phyloP scores from a whole-genome alignment of 2,329 filamentous ascomycete species.

The Alternaria ventricosa region DNA sequence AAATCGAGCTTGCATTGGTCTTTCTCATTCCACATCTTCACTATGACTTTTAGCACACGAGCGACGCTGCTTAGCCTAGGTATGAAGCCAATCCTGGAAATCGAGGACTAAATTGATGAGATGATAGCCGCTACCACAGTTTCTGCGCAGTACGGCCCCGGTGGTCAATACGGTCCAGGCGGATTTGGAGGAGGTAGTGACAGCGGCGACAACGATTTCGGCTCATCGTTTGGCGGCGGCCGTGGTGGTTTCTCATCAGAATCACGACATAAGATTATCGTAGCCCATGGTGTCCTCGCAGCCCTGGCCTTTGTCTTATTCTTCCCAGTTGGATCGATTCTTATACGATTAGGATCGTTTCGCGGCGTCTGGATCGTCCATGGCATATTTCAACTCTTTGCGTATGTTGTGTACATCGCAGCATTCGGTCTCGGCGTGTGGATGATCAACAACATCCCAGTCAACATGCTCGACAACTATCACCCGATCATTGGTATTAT shows the following conservation, averaged over 20 bases:
- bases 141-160: constrained; percentile 21
- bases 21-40: neutral
- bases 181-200: constrained; percentile 8
- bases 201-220: constrained; percentile 3
- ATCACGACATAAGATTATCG: constrained; percentile 36
- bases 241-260: constrained; percentile 2
- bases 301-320: constrained; percentile 53
- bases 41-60: constrained; percentile 14
- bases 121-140: constrained; percentile 12
- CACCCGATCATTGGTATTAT: constrained; percentile 63
- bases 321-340: constrained; percentile 54
- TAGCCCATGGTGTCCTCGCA: constrained; percentile 53
- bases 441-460: constrained; percentile 49
- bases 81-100: neutral
- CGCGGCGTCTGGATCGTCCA: constrained; percentile 52
- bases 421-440: constrained; percentile 61
- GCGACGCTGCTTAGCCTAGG: constrained; percentile 19
- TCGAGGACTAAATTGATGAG: constrained; percentile 4
- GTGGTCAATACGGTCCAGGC: constrained; percentile 15
- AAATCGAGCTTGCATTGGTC: neutral
- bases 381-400: constrained; percentile 56
- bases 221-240: constrained; percentile 6
- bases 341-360: constrained; percentile 51
- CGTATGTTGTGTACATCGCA: constrained; percentile 55
- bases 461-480: constrained; percentile 43